Conservation (phyloP, 805 yeast species). For the Candida coquimbonensis region DNA sequence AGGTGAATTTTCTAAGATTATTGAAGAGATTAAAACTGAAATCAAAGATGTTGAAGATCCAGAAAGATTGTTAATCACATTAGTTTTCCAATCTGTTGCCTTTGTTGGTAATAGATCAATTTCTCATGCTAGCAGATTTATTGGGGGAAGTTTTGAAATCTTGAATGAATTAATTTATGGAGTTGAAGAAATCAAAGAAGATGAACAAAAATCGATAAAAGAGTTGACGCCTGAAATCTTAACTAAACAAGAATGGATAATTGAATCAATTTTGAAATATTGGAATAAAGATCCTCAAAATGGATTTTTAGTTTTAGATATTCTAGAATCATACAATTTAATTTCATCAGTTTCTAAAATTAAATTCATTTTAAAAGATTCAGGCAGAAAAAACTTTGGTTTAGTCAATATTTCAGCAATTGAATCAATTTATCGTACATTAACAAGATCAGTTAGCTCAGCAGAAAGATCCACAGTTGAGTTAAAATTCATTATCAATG, state of each 20-base stretch:
- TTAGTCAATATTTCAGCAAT: conserved; percentile 39
- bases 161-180: conserved; percentile 26
- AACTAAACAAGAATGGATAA: conserved; percentile 35
- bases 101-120: conserved; percentile 85
- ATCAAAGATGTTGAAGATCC: conserved; percentile 27
- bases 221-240: conserved; percentile 7
- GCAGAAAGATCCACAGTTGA: conserved; percentile 17
- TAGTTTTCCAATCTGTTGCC: conserved; percentile 65
- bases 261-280: conserved; percentile 50
- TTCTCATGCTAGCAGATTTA: conserved; percentile 61
- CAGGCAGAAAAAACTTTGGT: conserved; percentile 26
- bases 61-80: conserved; percentile 44
- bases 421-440: conserved; percentile 34
- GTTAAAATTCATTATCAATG: conserved; percentile 25
- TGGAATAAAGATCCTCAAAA: conserved; percentile 64
- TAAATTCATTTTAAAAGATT: conserved; percentile 34
- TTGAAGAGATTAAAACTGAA: conserved; percentile 25
- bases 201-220: neutral
- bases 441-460: conserved; percentile 21
- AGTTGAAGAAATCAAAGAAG: neutral
- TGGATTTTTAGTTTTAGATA: conserved; percentile 53
- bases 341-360: conserved; percentile 36
- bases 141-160: conserved; percentile 32
- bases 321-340: conserved; percentile 40
- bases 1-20: conserved; percentile 24